Evolutionary conservation across 148 eudicot genomes (phyloP), one percentile per base, ranked within the genome.

Genomic region (Tetragonia tetragonoides): DNA sequence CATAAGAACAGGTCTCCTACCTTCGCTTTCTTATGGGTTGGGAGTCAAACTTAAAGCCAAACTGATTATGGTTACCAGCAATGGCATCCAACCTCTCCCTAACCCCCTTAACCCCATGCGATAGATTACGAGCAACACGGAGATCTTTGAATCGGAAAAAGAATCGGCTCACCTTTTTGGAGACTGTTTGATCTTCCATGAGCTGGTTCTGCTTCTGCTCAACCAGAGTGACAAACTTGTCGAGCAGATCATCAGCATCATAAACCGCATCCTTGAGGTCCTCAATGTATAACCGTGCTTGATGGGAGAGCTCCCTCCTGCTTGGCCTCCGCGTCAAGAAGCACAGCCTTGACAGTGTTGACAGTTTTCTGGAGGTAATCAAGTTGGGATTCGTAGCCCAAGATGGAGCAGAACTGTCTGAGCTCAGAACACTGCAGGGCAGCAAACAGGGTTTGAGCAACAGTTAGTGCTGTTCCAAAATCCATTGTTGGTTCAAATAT

Each of bases 161-260:
- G 46, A 72, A 73, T 28, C 10, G 6, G 3, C 72, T 51, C 44
- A 68, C 81, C 81, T 74, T 40, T 39, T 37, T 46, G n/a, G 39
- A 20, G 21, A 57, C 40, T 39, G 28, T 60, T 3, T 53, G 51
- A 14, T 28, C 34, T 8, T 23, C 10, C n/a, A 21, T 68, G 34
- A 68, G 47, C 38, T 62, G 20, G 1, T 59, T 59, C 23, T 59
- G 62, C 56, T 40, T 61, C 9, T 57, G 62, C 47, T 23, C 10
- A 38, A 69, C 71, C 16, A 62, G 49, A 2, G 69, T 63, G 0
- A 68, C 8, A 18, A 75, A 62, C n/a, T 74, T 78, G 37, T 82
- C 81, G 11, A 73, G 38, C 42, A 82, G 3, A 54, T 82, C 84
- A 44, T 82, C 81, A 3, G 72, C 79, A 12, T 71, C 68, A 54